A percentile compares a stretch with the other conserved stretches of the same genome.
phyloP scores from a whole-genome alignment of 305 asterid species.

The Salvia sclarea region DNA sequence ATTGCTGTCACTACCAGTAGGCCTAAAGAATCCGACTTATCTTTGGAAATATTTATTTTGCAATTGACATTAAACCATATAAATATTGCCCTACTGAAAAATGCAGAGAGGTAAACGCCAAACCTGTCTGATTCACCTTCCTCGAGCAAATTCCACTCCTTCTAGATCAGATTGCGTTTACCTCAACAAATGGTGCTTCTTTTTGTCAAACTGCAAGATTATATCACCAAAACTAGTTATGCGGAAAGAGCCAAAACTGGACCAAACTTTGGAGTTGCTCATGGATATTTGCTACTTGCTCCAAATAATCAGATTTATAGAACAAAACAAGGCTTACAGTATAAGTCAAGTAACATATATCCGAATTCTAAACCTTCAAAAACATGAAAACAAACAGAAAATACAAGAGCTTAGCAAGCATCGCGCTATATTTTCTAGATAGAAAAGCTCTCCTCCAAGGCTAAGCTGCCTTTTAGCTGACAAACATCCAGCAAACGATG shows the following conservation, averaged over 20 bases:
- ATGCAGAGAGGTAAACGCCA: constrained; percentile 31
- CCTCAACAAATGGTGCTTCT: constrained; percentile 18
- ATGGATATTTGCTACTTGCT: constrained; percentile 10
- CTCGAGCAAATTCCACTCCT: constrained; percentile 26
- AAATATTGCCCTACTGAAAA: background rate
- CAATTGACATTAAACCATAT: background rate
- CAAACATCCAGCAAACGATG: constrained; percentile 3
- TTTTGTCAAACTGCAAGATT: constrained; percentile 35
- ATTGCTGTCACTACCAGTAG: constrained; percentile 23
- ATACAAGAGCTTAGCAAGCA: constrained; percentile 35
- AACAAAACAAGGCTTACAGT: constrained; percentile 28
- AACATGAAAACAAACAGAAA: constrained; percentile 18
- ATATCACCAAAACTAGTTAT: constrained; percentile 6
- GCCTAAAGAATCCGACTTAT: background rate
- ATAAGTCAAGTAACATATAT: constrained; percentile 28
- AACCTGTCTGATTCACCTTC: constrained; percentile 34
- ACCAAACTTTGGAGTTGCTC: constrained; percentile 13
- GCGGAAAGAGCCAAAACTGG: constrained; percentile 15
- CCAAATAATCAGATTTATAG: background rate
- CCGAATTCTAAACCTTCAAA: background rate
- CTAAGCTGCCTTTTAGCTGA: constrained; percentile 2
- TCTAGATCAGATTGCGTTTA: constrained; percentile 22
- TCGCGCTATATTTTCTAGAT: constrained; percentile 28
- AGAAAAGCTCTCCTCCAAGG: constrained; percentile 17
- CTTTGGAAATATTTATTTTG: background rate